Base-by-base conservation (phyloP, 345 rosid species). In the Firmiana major region DNA sequence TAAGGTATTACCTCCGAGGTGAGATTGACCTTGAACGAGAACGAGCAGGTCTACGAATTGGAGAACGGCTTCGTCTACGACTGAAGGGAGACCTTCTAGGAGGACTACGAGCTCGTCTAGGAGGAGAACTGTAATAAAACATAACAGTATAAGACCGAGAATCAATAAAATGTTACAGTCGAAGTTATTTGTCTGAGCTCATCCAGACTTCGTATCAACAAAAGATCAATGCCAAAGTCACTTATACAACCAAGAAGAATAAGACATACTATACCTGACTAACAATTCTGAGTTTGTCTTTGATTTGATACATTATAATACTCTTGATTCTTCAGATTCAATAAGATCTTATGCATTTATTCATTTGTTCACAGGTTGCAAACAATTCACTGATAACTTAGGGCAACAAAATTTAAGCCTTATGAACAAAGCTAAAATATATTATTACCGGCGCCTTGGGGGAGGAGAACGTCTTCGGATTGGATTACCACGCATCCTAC, bases 41-140 rank as follows among this genome's bases (percentile, higher is more conserved):
- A 36, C 90, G 93, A 79, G 43, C 80, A 83, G 92, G 86, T 58
- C 97, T 89, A 70, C 97, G 97, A 78, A 97, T 75, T 22, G 95
- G 98, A 77, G 98, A 94, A 78, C 98, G 94, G 77, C 94, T 92
- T 16, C 94, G 95, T 74, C 99, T 90, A 63, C 93, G 94, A 54
- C 69, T 58, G 42, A 91, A 73, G n/a, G 97, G 99, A 81, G 97
- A 91, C 83, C 97, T 92, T 88, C 97, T 87, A 31, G 87, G 89
- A 69, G 99, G 99, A 81, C 91, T 91, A 71, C 95, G 97, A 21
- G 82, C 86, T 72, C 95, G 89, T 81, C 99, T 88, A 65, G 88
- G 92, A 78, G 97, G 97, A 78, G 98, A 82, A 63, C 99, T 88
- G 89, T 26, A 66, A 77, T 28, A 17, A 77, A 68, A 55, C 5